Evolutionary conservation across 1,139 yeast species (phyloP), one percentile per base, ranked within the genome.

Genomic region (Taiozyma sp.): DNA sequence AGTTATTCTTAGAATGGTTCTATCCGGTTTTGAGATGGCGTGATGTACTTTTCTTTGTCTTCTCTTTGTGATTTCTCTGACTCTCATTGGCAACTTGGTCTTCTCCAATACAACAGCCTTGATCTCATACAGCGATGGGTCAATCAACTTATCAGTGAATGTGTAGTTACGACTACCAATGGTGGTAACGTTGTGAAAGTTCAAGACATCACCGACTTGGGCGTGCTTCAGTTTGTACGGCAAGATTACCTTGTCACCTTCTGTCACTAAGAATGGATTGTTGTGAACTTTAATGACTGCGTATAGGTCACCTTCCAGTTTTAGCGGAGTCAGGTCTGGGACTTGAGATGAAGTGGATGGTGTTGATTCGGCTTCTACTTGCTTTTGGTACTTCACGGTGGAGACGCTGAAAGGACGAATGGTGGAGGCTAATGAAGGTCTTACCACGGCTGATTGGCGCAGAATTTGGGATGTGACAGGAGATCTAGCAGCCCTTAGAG

Each of bases 161-260:
- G 96, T 89, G 69, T 80, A 86, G 65, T 87, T 86, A 46, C 96
- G 83, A 6, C 95, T 83, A 3, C 99, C 99, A 45, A 95, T 71
- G 13, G 90, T 83, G 26, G 85, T 80, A 41, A 91, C 91, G 60
- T 89, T 85, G 57, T 80, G 80, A 64, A 95, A 77, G 45, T 75
- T 71, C 53, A 95, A 74, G 39, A 75, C 75, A 66, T 90, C 97
- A 19, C 99, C 99, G 6, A 91, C 84, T 53, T 82, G 75, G 10
- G 85, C 95, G 50, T 80, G 79, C 61, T 82, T 84, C 73, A 93
- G 67, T 57, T 81, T 79, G 68, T 80, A 90, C 2, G 97, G 97
- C 41, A 93, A 70, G 44, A 83, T 77, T 47, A 93, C 80, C 58
- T 76, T 79, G 67, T 95, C 99, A 22, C 99, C 99, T 59, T 85